Base-by-base conservation (phyloP, 2,329 filamentous ascomycete species). In the Ceratocystiopsis minuta region DNA sequence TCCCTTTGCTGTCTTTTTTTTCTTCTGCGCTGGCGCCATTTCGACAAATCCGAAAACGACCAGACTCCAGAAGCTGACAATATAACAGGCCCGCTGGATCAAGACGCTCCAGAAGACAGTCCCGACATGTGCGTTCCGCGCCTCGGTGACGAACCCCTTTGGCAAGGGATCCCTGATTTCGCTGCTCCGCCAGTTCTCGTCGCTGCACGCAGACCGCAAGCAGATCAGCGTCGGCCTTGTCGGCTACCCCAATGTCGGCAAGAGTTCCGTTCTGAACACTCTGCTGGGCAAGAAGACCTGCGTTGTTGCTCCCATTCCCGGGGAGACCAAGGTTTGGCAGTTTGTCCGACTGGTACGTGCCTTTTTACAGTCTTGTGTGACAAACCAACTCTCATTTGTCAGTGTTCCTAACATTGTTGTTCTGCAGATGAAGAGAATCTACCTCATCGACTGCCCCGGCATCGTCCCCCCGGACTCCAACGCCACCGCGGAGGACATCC, bases 181-280 rank as follows among this genome's bases (percentile, higher is more conserved):
- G 46, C 75, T 98, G 12, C 71, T 98, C 11, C 75, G 88, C 32
- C 90, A 98, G 62, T 98, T 96, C 55, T 90, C 84, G 2, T 77
- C 80, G 12, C 70, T 98, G 24, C 49, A 51, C 36, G 41, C 48
- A 6, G 49, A 51, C 40, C 44, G 49, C 20, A 96, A 96, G 59
- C 90, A 98, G 57, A 87, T 98, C 82, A 4, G 49, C 0, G 82
- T 88, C 20, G 83, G 83, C 32, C 74, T 86, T 45, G 80, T 86
- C 49, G 62, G 62, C 6, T 90, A 90, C 50, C 90, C 90, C 4
- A 98, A 96, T 53, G 87, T 84, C 1, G 90, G 90, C 52, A 98
- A 98, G 60, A 93, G 83, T 3, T 90, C 83, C 36, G 90, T 98
- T 51, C 96, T 98, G 63, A 98, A 98, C 63, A 94, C 88, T 0